Evolutionary conservation across 2,329 filamentous ascomycete species (phyloP).

Genomic region (Microdochium bolleyi): DNA sequence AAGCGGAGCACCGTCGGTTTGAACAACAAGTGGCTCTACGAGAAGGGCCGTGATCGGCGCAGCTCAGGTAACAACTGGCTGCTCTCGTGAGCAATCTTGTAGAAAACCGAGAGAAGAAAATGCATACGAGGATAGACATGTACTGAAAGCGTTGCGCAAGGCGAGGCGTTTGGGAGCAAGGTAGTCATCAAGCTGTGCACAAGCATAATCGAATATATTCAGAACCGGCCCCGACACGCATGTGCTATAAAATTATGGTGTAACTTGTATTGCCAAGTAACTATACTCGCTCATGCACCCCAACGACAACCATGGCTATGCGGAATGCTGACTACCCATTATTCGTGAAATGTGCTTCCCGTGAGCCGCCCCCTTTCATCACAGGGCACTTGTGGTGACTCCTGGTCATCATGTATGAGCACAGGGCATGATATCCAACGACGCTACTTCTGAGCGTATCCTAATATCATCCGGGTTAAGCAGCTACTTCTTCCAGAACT

Average conservation of each 20-base stretch:
- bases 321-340: neutral
- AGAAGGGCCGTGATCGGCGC: conserved; percentile 55
- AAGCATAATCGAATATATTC: neutral
- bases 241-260: neutral
- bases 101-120: too few species aligned
- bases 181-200: neutral
- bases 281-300: neutral
- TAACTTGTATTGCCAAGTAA: neutral
- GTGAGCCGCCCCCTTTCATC: too few species aligned
- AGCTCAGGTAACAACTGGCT: conserved; percentile 35
- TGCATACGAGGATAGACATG: too few species aligned
- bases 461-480: too few species aligned
- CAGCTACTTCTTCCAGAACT: conserved; percentile 59
- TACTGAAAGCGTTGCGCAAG: neutral
- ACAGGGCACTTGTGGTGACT: too few species aligned
- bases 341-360: neutral
- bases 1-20: conserved; percentile 69
- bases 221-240: neutral
- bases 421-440: too few species aligned
- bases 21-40: conserved; percentile 94
- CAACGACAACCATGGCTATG: neutral
- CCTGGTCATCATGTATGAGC: too few species aligned
- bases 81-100: neutral
- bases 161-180: neutral
- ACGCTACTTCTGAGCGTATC: too few species aligned